phyloP scores from a whole-genome alignment of 345 rosid genomes.

The Corchorus capsularis region DNA sequence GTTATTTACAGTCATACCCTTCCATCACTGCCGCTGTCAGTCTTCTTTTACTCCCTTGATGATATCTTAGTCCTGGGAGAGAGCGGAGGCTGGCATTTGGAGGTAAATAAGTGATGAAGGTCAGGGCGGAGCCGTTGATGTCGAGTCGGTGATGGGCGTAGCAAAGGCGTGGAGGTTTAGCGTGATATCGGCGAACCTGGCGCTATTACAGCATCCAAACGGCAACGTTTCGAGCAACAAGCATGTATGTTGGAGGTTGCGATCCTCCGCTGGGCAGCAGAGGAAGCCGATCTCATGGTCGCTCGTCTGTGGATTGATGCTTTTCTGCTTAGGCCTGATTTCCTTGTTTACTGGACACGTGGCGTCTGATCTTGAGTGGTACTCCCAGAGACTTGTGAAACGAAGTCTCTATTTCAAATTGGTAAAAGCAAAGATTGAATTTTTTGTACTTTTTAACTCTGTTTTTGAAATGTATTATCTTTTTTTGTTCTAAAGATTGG shows the following conservation, averaged over 20 bases:
- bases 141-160: slow-evolving; percentile 45
- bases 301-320: slow-evolving; percentile 79
- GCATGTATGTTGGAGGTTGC: slow-evolving; percentile 44
- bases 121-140: slow-evolving; percentile 18
- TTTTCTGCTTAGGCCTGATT: slow-evolving; percentile 81
- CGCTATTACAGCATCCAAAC: slow-evolving; percentile 55
- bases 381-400: slow-evolving; percentile 74
- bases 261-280: slow-evolving; percentile 46
- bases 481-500: background rate
- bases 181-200: slow-evolving; percentile 56
- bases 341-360: slow-evolving; percentile 95
- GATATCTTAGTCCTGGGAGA: background rate
- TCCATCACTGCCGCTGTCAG: background rate
- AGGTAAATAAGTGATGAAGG: slow-evolving; percentile 44
- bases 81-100: slow-evolving; percentile 38
- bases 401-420: slow-evolving; percentile 51
- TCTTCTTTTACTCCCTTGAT: background rate
- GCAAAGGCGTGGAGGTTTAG: slow-evolving; percentile 59
- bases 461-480: slow-evolving; percentile 4
- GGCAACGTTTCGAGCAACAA: slow-evolving; percentile 27
- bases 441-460: background rate
- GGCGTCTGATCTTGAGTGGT: slow-evolving; percentile 96
- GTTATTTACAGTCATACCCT: background rate
- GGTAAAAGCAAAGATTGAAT: slow-evolving; percentile 37
- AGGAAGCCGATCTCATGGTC: slow-evolving; percentile 59